Base-by-base conservation (phyloP, 306 rosid genomes). In the Cucurbita ficifolia region DNA sequence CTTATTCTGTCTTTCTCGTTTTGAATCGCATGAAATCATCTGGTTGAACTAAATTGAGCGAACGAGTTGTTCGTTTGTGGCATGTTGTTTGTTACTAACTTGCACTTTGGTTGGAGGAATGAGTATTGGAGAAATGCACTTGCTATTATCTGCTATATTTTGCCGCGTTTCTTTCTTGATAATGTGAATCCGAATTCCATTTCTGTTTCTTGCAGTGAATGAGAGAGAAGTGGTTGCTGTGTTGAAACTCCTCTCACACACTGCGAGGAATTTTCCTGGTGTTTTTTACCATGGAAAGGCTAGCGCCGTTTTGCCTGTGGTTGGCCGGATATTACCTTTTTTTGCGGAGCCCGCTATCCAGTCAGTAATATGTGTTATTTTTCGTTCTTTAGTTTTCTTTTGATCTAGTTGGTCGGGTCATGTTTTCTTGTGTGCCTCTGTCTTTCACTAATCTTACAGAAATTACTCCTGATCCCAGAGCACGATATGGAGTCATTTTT, bases 241-340 rank as follows among this genome's bases (percentile, higher is more conserved):
- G 0, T 76, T 91, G 51, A 94, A 84, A 85, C 96, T 94, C 12
- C 80, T 90, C 61, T 82, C 95, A 54, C 87, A 82, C 76, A 78
- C 82, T 4, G 89, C 91, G 1, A 81, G 78, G 76, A 83, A 90
- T 59, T 89, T 89, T 76, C 96, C 96, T 16, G 95, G 90, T 9
- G 98, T 89, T 4, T 94, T 89, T 75, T 85, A 72, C 84, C 90
- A 83, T 64, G 96, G 96, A 62, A 76, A 80, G 74, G 76, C 97
- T 57, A 45, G 81, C 64, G 84, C 91, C 4, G 13, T 89, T 68
- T 64, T 87, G 42, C 98, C 97, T 0, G 67, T 85, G 61, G 17
- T 90, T 49, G 96, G 89, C 51, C 95, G 88, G 19, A 74, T 94
- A 17, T 73, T 94, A 62, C 96, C 98, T 11, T 94, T 94, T 83